These are phyloP conservation scores for Penicillium pancosmium DNA, from an alignment of 495 filamentous ascomycete genomes.

Conservation along the genomic window DNA sequence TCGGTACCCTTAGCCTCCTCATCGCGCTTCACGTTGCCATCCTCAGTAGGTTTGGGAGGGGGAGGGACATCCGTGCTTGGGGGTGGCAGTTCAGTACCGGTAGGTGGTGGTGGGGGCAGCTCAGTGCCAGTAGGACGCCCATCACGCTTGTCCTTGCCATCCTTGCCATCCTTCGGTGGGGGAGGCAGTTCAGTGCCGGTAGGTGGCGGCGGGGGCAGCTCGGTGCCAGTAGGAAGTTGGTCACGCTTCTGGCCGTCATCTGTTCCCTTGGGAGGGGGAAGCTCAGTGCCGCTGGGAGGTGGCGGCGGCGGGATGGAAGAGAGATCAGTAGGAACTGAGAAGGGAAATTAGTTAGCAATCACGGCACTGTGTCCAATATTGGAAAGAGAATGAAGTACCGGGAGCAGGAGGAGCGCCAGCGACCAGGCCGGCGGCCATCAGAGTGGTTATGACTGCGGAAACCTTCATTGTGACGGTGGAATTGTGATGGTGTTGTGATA, in stretches of 20 bases:
- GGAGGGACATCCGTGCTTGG: neutral
- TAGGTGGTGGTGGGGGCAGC: too few relatives aligned
- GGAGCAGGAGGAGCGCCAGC: constrained; percentile 22
- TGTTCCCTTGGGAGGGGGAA: constrained; percentile 7
- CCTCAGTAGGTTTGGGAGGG: constrained; percentile 1
- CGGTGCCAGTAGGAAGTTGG: neutral
- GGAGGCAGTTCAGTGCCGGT: neutral
- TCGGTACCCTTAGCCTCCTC: neutral
- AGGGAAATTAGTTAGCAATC: neutral
- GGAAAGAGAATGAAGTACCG: constrained; percentile 5
- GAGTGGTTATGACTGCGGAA: constrained; percentile 15
- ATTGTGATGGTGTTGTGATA: neutral
- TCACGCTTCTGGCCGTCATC: constrained; percentile 19
- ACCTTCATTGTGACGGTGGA: constrained; percentile 18
- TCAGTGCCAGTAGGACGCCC: too few relatives aligned
- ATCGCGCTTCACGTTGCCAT: constrained; percentile 9
- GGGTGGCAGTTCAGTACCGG: too few relatives aligned
- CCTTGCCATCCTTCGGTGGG: too few relatives aligned
- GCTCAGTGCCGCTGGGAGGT: constrained; percentile 3
- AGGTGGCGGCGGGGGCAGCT: constrained; percentile 4
- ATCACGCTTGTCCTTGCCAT: too few relatives aligned
- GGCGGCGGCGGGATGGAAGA: neutral
- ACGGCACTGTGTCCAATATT: neutral
- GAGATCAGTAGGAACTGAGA: constrained; percentile 14
- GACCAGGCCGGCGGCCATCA: constrained; percentile 24